Conservation (phyloP, 2,329 filamentous ascomycete genomes). For the Chalaropsis thielavioides region DNA sequence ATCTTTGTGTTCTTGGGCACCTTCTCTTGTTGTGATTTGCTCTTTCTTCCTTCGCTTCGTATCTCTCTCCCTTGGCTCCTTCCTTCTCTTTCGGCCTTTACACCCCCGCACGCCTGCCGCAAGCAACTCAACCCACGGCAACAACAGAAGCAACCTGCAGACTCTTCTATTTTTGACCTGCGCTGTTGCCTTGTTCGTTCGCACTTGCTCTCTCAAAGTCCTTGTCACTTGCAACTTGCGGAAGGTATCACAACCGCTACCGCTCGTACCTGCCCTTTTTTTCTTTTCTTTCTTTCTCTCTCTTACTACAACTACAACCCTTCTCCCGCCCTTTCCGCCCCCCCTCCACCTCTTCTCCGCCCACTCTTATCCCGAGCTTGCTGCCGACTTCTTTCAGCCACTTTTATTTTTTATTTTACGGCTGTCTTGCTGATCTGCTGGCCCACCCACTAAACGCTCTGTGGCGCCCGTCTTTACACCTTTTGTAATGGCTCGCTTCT, state of each 20-base stretch:
- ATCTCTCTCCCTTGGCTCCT: neutral
- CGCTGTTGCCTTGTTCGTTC: neutral
- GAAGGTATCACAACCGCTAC: slow-evolving; percentile 4
- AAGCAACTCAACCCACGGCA: neutral
- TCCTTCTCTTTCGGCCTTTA: neutral
- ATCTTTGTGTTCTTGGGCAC: neutral
- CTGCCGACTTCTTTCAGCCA: neutral
- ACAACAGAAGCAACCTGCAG: neutral
- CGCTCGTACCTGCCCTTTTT: neutral
- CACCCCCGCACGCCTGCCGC: neutral
- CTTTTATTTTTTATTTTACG: neutral
- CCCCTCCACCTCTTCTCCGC: neutral
- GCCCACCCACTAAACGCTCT: neutral
- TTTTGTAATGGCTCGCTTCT: slow-evolving; percentile 1
- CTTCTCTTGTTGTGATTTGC: neutral
- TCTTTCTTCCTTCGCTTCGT: neutral
- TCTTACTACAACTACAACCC: neutral
- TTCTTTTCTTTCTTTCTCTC: neutral
- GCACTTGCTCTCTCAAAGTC: neutral
- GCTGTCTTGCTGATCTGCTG: neutral
- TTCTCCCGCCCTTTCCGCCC: neutral
- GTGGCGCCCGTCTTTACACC: neutral
- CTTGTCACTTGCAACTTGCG: neutral
- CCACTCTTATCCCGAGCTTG: neutral
- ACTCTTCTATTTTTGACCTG: neutral